phyloP scores from a whole-genome alignment of 257 asterid genomes.

The Parsonsia alboflavescens region DNA sequence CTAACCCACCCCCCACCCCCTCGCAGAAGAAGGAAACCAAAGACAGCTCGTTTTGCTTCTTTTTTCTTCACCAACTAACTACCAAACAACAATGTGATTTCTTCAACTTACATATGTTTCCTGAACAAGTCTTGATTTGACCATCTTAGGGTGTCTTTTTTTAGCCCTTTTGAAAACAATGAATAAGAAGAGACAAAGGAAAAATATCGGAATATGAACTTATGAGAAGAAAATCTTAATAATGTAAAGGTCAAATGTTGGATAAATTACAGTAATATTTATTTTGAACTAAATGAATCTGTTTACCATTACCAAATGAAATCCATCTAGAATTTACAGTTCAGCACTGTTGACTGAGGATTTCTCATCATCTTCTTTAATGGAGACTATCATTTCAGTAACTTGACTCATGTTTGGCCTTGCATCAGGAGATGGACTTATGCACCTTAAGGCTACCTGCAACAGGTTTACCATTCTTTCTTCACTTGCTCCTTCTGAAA shows the following conservation, averaged over 20 bases:
- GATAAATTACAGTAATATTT: constrained; percentile 3
- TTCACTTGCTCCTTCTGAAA: constrained; percentile 52
- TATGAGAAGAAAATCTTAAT: not conserved
- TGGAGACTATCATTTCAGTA: constrained; percentile 36
- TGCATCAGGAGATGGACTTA: constrained; percentile 30
- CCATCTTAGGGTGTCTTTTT: not conserved
- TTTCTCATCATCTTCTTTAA: constrained; percentile 52
- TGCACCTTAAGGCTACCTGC: constrained; percentile 64
- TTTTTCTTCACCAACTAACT: not conserved
- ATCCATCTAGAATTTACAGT: not conserved
- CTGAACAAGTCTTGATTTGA: not conserved
- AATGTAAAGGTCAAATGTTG: not conserved
- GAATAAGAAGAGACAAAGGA: too few species aligned
- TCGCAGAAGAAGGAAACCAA: constrained; percentile 7
- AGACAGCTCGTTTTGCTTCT: not conserved
- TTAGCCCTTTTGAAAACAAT: too few species aligned
- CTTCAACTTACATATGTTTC: not conserved
- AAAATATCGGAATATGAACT: not conserved
- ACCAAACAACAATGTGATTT: not conserved
- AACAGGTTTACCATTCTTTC: constrained; percentile 58
- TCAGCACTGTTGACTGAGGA: constrained; percentile 20
- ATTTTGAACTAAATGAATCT: not conserved
- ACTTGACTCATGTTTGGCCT: constrained; percentile 53
- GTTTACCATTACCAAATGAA: not conserved
- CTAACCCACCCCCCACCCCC: too few species aligned